phyloP scores from a whole-genome alignment of 192 early-diverging fungal species.

The Gonapodya sp. region DNA sequence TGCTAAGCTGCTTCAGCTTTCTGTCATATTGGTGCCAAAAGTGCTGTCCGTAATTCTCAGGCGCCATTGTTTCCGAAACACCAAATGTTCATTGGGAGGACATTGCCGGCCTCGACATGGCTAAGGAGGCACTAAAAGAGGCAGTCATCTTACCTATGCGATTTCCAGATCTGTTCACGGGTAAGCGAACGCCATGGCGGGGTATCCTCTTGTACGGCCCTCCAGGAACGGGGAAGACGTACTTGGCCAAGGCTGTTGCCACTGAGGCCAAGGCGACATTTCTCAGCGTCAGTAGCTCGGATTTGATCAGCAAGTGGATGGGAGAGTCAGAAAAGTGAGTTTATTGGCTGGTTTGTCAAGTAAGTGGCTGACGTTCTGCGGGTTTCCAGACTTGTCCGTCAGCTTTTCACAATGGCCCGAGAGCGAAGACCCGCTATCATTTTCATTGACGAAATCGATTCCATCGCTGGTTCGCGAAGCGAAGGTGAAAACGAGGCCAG shows the following conservation, averaged over 20 bases:
- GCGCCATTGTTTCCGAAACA: slow-evolving; percentile 89
- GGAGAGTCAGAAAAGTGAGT: slow-evolving; percentile 44
- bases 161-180: slow-evolving; percentile 93
- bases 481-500: slow-evolving; percentile 93
- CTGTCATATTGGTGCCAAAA: not conserved
- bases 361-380: not conserved
- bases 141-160: slow-evolving; percentile 97
- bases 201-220: slow-evolving; percentile 15
- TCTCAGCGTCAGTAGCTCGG: slow-evolving; percentile 5
- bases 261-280: slow-evolving; percentile 8
- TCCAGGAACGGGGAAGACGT: slow-evolving; percentile 16
- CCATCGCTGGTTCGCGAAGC: slow-evolving; percentile 82
- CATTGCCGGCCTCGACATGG: slow-evolving; percentile 89
- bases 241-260: slow-evolving; percentile 16
- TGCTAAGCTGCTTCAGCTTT: not conserved
- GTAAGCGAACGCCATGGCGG: slow-evolving; percentile 5
- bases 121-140: slow-evolving; percentile 95
- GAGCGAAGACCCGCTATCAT: slow-evolving; percentile 93
- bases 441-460: slow-evolving; percentile 99
- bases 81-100: slow-evolving; percentile 97
- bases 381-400: slow-evolving; percentile 37
- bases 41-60: slow-evolving; percentile 15
- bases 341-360: not conserved
- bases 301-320: slow-evolving; percentile 9
- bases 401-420: slow-evolving; percentile 48